Conservation (phyloP, 495 filamentous ascomycete species). For the Tuber aestivum region DNA sequence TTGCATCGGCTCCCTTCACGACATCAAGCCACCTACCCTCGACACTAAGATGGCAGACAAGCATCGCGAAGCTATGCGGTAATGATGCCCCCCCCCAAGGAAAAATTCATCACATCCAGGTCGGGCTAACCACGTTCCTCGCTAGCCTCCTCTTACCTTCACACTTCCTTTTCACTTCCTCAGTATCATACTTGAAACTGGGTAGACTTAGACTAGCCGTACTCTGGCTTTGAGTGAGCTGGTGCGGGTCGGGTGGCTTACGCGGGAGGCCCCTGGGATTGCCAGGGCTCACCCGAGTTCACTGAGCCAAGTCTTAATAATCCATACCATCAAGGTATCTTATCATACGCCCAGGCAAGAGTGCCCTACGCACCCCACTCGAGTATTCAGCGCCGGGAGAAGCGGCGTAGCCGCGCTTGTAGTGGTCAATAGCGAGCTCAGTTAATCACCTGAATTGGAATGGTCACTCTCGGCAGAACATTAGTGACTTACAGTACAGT, state of each 20-base stretch:
- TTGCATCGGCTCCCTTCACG: not conserved
- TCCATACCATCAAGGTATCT: not conserved
- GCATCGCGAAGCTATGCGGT: not conserved
- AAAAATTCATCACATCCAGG: not conserved
- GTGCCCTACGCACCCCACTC: too few species aligned
- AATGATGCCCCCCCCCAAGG: not conserved
- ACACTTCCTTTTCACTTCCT: not conserved
- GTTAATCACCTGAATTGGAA: not conserved
- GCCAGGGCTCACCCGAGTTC: not conserved
- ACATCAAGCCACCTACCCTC: not conserved
- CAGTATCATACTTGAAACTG: not conserved
- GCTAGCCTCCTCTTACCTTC: not conserved
- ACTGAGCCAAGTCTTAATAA: not conserved
- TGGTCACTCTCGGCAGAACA: not conserved
- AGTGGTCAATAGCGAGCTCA: not conserved
- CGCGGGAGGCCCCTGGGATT: not conserved
- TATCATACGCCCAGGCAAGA: not conserved
- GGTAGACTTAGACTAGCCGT: not conserved
- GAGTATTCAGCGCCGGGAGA: not conserved
- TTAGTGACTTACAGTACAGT: not conserved
- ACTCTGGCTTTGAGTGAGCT: not conserved
- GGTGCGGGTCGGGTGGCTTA: not conserved
- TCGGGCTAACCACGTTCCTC: not conserved
- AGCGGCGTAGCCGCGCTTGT: not conserved
- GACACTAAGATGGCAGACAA: not conserved